Evolutionary conservation across 345 rosid species (phyloP).

Genomic region (Pseudoturritis turrita): DNA sequence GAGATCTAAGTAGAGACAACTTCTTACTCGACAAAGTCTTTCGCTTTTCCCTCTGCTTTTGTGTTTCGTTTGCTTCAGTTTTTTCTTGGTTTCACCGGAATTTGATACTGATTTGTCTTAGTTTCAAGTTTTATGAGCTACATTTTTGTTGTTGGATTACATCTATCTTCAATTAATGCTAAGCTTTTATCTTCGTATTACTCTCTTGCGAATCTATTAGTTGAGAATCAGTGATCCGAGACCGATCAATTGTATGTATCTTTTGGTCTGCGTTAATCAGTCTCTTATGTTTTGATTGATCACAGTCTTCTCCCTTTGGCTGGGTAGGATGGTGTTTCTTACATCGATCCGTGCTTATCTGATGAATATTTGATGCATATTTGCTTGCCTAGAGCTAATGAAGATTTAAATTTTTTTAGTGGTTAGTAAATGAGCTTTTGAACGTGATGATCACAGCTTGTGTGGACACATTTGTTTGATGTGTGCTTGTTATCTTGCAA

Average conservation of each 20-base stretch:
- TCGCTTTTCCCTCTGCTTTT: not conserved
- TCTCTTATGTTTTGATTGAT: not conserved
- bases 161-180: not conserved
- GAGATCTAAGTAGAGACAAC: slow-evolving; percentile 38
- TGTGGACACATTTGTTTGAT: no score
- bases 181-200: not conserved
- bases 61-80: not conserved
- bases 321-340: no score
- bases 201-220: not conserved
- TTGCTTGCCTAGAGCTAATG: no score
- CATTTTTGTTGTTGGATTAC: slow-evolving; percentile 3
- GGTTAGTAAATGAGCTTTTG: no score
- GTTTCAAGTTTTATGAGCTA: not conserved
- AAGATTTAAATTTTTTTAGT: no score
- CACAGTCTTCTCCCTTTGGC: not conserved
- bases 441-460: no score
- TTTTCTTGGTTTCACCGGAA: not conserved
- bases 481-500: no score
- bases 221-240: not conserved
- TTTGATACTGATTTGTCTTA: not conserved
- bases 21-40: not conserved
- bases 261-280: not conserved
- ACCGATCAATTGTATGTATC: not conserved
- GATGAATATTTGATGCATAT: no score
- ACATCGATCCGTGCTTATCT: no score